These are phyloP conservation scores for Evernia prunastri DNA, from an alignment of 495 filamentous ascomycete genomes.

Conservation along the genomic window DNA sequence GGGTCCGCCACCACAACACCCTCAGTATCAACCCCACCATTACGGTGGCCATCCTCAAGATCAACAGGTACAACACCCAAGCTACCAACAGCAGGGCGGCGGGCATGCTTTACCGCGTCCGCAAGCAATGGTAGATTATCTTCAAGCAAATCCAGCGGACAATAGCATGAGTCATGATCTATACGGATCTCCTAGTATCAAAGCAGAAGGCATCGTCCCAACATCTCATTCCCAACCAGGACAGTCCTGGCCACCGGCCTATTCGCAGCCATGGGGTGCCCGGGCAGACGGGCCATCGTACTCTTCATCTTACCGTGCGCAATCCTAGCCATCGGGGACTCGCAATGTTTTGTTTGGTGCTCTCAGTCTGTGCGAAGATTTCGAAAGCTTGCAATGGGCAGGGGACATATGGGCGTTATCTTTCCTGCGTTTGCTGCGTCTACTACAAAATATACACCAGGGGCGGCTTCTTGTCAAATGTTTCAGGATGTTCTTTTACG, in stretches of 20 bases:
- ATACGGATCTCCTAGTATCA: constrained; percentile 14
- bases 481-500: neutral
- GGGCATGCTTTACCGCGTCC: constrained; percentile 12
- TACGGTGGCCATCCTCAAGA: constrained; percentile 16
- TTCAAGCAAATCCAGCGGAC: constrained; percentile 1
- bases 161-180: constrained; percentile 13
- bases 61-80: constrained; percentile 16
- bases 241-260: constrained; percentile 1
- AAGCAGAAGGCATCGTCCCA: constrained; percentile 11
- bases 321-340: constrained; percentile 1
- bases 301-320: constrained; percentile 11
- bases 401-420: neutral
- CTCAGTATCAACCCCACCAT: constrained; percentile 16
- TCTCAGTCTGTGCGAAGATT: neutral
- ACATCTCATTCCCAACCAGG: constrained; percentile 14
- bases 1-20: constrained; percentile 11
- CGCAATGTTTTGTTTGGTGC: neutral
- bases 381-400: neutral
- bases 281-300: constrained; percentile 6
- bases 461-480: constrained; percentile 9
- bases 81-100: constrained; percentile 6
- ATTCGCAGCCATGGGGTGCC: constrained; percentile 12
- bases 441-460: constrained; percentile 4
- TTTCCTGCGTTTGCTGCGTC: neutral
- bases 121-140: constrained; percentile 15